Evolutionary conservation across 805 yeast genomes (phyloP).

Genomic region (Candida pseudofarinosa): DNA sequence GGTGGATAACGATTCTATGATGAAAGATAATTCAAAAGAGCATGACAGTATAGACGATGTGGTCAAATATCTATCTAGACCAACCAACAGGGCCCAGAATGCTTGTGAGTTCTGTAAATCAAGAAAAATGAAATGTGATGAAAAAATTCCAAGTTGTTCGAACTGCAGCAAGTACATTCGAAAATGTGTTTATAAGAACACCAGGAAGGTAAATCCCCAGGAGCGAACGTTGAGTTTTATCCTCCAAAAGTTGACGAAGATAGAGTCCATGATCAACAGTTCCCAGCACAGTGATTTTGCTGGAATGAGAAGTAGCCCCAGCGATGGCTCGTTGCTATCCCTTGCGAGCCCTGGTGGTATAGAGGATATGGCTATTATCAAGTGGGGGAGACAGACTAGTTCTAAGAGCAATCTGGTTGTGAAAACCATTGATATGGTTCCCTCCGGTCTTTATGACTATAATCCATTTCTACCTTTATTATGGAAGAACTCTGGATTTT

Average conservation of each 20-base stretch:
- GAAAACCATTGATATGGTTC: background rate
- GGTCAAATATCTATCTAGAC: background rate
- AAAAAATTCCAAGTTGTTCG: background rate
- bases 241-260: background rate
- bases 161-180: background rate
- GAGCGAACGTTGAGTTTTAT: background rate
- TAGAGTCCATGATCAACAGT: background rate
- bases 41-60: background rate
- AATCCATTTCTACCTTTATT: background rate
- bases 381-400: background rate
- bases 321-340: background rate
- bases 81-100: background rate
- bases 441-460: background rate
- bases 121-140: background rate
- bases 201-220: background rate
- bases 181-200: background rate
- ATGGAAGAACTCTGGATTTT: background rate
- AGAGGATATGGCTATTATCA: background rate
- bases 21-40: background rate
- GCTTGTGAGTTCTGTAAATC: background rate
- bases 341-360: background rate
- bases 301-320: background rate
- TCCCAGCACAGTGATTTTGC: background rate
- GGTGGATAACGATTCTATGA: background rate
- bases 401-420: background rate